A percentile compares a stretch with the other conserved stretches of the same genome.
Evolutionary conservation across 2,329 filamentous ascomycete species (phyloP).

Genomic region (Colletotrichum sp.): DNA sequence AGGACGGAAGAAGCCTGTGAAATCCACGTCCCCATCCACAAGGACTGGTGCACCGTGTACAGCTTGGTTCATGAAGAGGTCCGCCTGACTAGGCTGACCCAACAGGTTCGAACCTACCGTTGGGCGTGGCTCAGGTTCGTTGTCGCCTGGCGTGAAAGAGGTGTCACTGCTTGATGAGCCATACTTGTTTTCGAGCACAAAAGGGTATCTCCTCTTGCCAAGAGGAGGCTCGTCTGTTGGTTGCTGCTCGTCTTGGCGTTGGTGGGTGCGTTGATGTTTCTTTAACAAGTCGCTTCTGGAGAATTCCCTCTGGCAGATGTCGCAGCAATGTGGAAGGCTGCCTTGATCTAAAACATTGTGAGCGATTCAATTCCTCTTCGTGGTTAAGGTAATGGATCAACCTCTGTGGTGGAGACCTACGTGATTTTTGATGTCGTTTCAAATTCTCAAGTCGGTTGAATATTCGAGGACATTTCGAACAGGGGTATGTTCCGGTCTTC

Average conservation of each 20-base stretch:
- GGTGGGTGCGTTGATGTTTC: slow-evolving; percentile 1
- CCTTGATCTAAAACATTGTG: neutral
- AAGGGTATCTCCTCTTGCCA: neutral
- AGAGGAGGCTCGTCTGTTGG: neutral
- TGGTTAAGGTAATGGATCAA: neutral
- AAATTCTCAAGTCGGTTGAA: slow-evolving; percentile 5
- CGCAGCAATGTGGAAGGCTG: neutral
- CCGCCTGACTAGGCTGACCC: neutral
- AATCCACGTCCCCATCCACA: neutral
- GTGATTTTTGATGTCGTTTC: slow-evolving; percentile 8
- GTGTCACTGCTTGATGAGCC: neutral
- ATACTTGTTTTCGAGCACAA: neutral
- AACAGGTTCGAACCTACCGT: neutral
- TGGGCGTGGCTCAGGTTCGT: neutral
- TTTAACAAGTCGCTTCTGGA: neutral
- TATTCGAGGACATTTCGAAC: neutral
- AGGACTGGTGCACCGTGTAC: neutral
- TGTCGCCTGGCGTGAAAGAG: neutral
- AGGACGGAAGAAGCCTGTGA: neutral
- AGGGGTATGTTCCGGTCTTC: neutral
- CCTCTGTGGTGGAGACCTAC: neutral
- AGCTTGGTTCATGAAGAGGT: neutral
- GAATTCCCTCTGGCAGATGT: neutral
- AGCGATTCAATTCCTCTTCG: neutral
- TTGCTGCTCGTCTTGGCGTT: neutral